Evolutionary conservation across 148 eudicot genomes (phyloP), one percentile per base, ranked within the genome.

Genomic region (Beta vulgaris): DNA sequence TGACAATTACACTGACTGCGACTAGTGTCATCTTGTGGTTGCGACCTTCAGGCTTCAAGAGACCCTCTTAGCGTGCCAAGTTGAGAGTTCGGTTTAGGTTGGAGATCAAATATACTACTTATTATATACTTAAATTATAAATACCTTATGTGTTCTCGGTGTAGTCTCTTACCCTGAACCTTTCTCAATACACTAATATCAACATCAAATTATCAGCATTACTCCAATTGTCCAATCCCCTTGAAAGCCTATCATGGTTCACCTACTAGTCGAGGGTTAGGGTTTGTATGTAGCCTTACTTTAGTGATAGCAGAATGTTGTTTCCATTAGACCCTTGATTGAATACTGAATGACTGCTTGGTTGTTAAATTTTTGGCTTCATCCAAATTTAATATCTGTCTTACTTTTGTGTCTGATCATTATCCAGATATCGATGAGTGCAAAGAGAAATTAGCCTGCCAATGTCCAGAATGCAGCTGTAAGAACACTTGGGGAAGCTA

Each of bases 401-500:
- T 67, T n/a, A n/a, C 35, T 40, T 63, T 31, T 35, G 51, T 18
- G 23, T 71, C 26, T 55, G 21, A 37, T 43, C 10, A 14, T 70
- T 21, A 71, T 80, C 71, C 83, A 93, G 98, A 93, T 85, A 75
- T 95, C 55, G 84, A 95, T 61, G 99, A 92, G 73, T 95, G 99
- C 89, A 80, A 86, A 81, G 99, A 89, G 40, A 87, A 85, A 81
- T 7, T 68, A 53, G 92, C 90, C 26, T 95, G 99, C 81, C 93
- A 92, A 75, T 95, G 99, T 81, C 87, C 91, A 9, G 83, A 84
- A 48, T 94, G 98, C 88, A 85, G 77, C 53, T 94, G 98, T 76
- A 88, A 92, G 87, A 90, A 94, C 74, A 92, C 97, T n/a, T 94
- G 96, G 97, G 98, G 98, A 5, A 85, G 90, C 68, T 94, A 83